phyloP scores from a whole-genome alignment of 495 filamentous ascomycete species.

The Aspergillus steynii region DNA sequence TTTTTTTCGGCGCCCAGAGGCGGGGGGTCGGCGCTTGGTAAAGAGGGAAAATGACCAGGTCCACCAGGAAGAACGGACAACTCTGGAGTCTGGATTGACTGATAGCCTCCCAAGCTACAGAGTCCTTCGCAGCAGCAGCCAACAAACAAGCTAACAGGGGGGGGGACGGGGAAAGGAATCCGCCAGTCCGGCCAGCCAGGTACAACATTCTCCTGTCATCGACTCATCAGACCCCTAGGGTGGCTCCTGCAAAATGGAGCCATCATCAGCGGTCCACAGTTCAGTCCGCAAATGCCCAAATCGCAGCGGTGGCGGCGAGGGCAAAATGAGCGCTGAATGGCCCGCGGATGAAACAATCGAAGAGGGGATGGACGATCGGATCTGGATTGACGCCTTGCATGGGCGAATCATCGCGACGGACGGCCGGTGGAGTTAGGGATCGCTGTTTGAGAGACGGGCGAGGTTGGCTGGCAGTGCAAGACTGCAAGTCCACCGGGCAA shows the following conservation, averaged over 20 bases:
- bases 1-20: background rate
- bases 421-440: background rate
- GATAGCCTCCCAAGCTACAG: background rate
- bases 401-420: background rate
- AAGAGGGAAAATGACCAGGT: background rate
- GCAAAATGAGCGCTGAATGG: conserved; percentile 8
- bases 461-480: background rate
- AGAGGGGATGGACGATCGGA: conserved; percentile 11
- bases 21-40: background rate
- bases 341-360: conserved; percentile 17
- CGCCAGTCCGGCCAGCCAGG: background rate
- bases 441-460: background rate
- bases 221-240: background rate
- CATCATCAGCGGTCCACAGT: background rate
- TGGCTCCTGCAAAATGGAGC: background rate
- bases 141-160: too few relatives aligned
- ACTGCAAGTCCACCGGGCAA: background rate
- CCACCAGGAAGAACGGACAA: background rate
- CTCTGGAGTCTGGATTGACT: background rate
- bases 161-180: background rate
- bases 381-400: conserved; percentile 10
- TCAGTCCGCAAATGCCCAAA: background rate
- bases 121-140: too few relatives aligned
- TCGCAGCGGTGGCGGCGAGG: conserved; percentile 4
- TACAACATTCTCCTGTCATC: background rate